Base-by-base conservation (phyloP, 768 basidiomycete genomes). In the Kwoniella dejecticola region DNA sequence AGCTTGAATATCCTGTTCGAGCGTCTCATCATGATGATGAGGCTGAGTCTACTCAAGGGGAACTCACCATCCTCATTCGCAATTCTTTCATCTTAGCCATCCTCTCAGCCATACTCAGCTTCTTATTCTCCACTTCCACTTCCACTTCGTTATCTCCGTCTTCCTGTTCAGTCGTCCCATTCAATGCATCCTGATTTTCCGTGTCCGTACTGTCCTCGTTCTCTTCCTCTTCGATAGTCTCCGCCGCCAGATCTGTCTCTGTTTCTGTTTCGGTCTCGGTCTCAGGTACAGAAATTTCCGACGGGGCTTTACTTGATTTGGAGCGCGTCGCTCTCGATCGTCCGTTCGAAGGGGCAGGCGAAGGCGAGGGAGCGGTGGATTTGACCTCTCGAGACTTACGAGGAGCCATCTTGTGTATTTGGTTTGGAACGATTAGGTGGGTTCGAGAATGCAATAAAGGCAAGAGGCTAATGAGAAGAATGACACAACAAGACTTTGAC, bases 31-130 rank as follows among this genome's bases (percentile, higher is more conserved):
- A n/a, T n/a, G n/a, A 44, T 23, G 27, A 56, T 13, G 21, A 4
- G 41, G 19, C 26, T 36, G 26, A 44, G 8, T 27, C 27, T 21
- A 44, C 42, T 11, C 12, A 38, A 40, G 12, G 2, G 4, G 1
- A n/a, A 82, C 85, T 47, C 53, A 92, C 94, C 85, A 92, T 90
- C 74, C 85, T 87, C 77, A 85, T 83, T 63, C 90, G 82, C 41
- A 96, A 82, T 68, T 86, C 82, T 26, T 87, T 87, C 79, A 94
- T 79, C 81, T 89, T 93, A 19, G 84, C 85, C 77, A 86, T 86
- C 59, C 91, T 81, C 68, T 89, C 89, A 56, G 88, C 87, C 83
- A 89, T 82, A 0, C 85, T 62, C 47, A 62, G 13, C 42, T 70
- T 75, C 29, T 48, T 54, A 19, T 17, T 57, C 7, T 46, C 63